A percentile compares a stretch with the other conserved stretches of the same genome.
These are phyloP conservation scores for Boletus subparvulus DNA, from an alignment of 768 basidiomycete genomes.

Conservation along the genomic window DNA sequence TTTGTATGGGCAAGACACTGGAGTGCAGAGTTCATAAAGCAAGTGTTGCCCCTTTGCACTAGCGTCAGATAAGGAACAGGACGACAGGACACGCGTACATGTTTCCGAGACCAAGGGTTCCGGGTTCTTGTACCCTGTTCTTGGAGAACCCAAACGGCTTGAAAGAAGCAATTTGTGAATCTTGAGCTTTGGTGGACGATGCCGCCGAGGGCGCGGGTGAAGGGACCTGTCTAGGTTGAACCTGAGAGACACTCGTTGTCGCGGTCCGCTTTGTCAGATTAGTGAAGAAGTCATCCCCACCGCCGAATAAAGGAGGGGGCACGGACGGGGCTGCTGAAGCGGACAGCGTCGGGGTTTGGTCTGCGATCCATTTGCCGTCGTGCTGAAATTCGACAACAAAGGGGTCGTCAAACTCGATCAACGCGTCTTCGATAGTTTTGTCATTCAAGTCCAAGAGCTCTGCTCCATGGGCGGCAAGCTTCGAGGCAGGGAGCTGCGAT, in stretches of 20 bases:
- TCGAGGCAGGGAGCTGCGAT: slow-evolving; percentile 28
- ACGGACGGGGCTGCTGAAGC: slow-evolving; percentile 20
- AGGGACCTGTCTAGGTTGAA: slow-evolving; percentile 25
- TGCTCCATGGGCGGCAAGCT: slow-evolving; percentile 29
- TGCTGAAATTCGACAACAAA: slow-evolving; percentile 77
- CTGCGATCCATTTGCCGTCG: slow-evolving; percentile 58
- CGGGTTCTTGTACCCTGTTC: slow-evolving; percentile 53
- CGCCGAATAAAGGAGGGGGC: slow-evolving; percentile 53
- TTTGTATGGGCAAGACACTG: slow-evolving; percentile 93
- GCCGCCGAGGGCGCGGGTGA: slow-evolving; percentile 20
- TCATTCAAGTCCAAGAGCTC: slow-evolving; percentile 45
- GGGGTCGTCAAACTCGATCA: slow-evolving; percentile 59
- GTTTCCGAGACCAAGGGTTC: slow-evolving; percentile 85
- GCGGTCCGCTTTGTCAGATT: slow-evolving; percentile 32
- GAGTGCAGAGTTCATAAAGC: slow-evolving; percentile 99
- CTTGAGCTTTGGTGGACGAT: slow-evolving; percentile 25
- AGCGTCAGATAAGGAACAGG: slow-evolving; percentile 13
- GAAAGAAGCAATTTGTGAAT: slow-evolving; percentile 28
- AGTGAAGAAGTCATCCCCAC: slow-evolving; percentile 54
- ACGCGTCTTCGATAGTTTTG: slow-evolving; percentile 56
- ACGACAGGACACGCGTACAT: slow-evolving; percentile 52
- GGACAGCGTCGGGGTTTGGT: slow-evolving; percentile 21
- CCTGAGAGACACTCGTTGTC: slow-evolving; percentile 24
- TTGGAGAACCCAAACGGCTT: slow-evolving; percentile 38
- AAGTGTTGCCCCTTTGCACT: slow-evolving; percentile 79